phyloP scores from a whole-genome alignment of 805 yeast genomes.

The Kodamaea neixiangensis region DNA sequence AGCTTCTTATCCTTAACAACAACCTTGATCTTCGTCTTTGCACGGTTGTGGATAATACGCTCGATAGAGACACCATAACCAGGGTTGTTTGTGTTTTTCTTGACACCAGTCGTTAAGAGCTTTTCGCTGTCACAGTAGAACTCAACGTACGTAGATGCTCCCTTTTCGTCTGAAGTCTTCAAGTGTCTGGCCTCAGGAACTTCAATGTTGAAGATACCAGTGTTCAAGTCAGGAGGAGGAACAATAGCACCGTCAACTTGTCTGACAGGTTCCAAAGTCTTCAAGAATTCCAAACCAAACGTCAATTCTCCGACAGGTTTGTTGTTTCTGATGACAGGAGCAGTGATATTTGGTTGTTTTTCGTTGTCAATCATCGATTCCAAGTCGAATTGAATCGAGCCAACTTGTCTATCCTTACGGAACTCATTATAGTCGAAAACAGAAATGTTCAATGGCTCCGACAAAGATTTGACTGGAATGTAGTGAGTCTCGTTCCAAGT shows the following conservation, averaged over 20 bases:
- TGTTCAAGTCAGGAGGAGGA: slow-evolving; percentile 89
- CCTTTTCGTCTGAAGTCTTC: slow-evolving; percentile 47
- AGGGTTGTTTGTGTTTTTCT: slow-evolving; percentile 66
- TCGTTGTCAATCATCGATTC: slow-evolving; percentile 60
- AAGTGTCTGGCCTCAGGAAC: slow-evolving; percentile 63
- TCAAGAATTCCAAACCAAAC: slow-evolving; percentile 74
- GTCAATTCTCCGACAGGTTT: slow-evolving; percentile 75
- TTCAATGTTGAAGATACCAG: slow-evolving; percentile 82
- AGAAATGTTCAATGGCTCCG: slow-evolving; percentile 78
- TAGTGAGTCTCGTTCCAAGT: slow-evolving; percentile 80
- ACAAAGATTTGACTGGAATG: slow-evolving; percentile 68
- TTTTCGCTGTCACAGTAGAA: slow-evolving; percentile 63
- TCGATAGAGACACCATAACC: slow-evolving; percentile 64
- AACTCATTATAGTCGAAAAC: slow-evolving; percentile 77
- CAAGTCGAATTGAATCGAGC: slow-evolving; percentile 72
- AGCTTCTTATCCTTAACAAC: slow-evolving; percentile 59
- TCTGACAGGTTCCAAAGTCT: slow-evolving; percentile 62
- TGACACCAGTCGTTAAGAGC: slow-evolving; percentile 56
- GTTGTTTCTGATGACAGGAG: slow-evolving; percentile 75
- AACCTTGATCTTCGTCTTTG: slow-evolving; percentile 67
- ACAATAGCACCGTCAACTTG: slow-evolving; percentile 79
- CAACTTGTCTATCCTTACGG: slow-evolving; percentile 78
- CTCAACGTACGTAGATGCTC: slow-evolving; percentile 67
- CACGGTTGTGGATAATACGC: slow-evolving; percentile 69
- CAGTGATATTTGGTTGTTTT: slow-evolving; percentile 48